A percentile compares a stretch with the other conserved stretches of the same genome.
Evolutionary conservation across 257 asterid species (phyloP).

Genomic region (Primulina huaijiensis): DNA sequence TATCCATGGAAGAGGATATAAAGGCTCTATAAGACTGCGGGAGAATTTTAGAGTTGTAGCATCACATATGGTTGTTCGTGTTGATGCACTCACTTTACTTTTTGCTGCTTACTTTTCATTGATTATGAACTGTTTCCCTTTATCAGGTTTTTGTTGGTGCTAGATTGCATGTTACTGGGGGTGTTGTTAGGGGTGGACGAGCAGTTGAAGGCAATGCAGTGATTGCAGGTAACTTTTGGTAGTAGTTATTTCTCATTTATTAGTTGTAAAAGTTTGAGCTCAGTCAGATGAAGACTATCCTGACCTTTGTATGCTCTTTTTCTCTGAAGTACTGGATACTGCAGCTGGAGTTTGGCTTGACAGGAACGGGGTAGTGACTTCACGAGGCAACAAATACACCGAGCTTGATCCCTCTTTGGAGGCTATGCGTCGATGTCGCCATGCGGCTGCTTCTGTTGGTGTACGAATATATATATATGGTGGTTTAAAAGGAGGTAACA

Average conservation of each 20-base stretch:
- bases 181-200: conserved; percentile 97
- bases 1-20: conserved; percentile 14
- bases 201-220: conserved; percentile 92
- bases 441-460: conserved; percentile 98
- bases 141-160: conserved; percentile 97
- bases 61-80: conserved; percentile 11
- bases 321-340: conserved; percentile 80
- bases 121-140: conserved; percentile 15
- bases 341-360: conserved; percentile 99
- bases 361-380: conserved; percentile 79
- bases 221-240: conserved; percentile 58
- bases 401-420: conserved; percentile 74
- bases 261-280: conserved; percentile 19
- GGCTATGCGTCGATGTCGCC: conserved; percentile 94
- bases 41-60: conserved; percentile 15
- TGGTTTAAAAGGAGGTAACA: conserved; percentile 91
- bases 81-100: conserved; percentile 3
- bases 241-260: conserved; percentile 22
- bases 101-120: conserved; percentile 12
- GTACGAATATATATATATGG: conserved; percentile 79
- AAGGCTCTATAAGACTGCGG: conserved; percentile 2
- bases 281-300: conserved; percentile 12
- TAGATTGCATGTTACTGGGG: conserved; percentile 97
- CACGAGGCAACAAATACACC: conserved; percentile 57
- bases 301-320: conserved; percentile 21